Evolutionary conservation across 176 grass and related monocot genomes (phyloP), one percentile per base, ranked within the genome.

Genomic region (Aegilops tauschii): DNA sequence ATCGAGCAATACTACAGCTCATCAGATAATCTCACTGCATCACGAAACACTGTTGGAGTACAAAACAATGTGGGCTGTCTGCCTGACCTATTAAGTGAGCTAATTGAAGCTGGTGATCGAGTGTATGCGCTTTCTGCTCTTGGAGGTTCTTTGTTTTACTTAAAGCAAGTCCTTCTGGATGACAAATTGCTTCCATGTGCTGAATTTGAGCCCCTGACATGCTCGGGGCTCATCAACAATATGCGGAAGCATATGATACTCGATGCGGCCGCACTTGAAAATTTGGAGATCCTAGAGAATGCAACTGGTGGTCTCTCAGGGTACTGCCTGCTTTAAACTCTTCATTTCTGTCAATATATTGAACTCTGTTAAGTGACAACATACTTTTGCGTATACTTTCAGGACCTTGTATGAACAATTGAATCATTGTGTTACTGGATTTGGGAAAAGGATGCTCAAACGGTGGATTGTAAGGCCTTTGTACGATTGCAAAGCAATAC

Each of bases 221-320:
- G 92, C 78, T 90, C 65, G 23, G 76, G 77, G 37, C 42, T 86
- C 76, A 73, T 47, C 84, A 92, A 85, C 42, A 82, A 59, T 74
- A 76, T 87, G 52, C 86, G 21, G 63, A 95, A 94, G 80, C 69
- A 92, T 90, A 96, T 98, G 96, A 88, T 95, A 82, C 93, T 98
- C 32, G 96, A 98, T 90, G 87, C 96, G 69, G 90, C 93, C 65
- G 96, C 92, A n/a, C 82, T 98, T 25, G 96, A 98, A 86, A 98
- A 98, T 90, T 82, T 98, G 37, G 96, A 98, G 68, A 87, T 98
- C 69, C 86, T 98, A 84, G 96, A 95, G 87, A 98, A 95, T 86
- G 54, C 77, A 79, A 77, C 34, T 88, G 93, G 96, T 92, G 93
- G 88, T 45, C 58, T 88, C 58, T 89, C 85, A 66, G 93, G 96